phyloP scores from a whole-genome alignment of 345 rosid genomes.

The Cochlearia excelsa region DNA sequence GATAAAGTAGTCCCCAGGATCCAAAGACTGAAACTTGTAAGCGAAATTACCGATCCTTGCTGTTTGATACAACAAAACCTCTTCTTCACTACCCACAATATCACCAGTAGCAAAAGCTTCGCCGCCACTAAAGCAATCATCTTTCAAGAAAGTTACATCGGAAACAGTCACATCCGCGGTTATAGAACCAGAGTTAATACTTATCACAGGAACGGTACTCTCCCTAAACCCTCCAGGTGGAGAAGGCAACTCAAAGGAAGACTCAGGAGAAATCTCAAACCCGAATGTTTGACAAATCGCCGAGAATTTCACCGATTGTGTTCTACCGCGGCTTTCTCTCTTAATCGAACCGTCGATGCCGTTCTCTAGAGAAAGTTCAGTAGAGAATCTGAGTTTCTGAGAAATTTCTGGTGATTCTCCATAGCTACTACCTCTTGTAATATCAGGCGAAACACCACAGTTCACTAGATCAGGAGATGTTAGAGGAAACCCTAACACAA shows the following conservation, averaged over 20 bases:
- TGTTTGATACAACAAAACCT: constrained; percentile 42
- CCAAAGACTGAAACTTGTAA: constrained; percentile 43
- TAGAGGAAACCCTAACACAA: constrained; percentile 59
- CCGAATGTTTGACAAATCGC: constrained; percentile 55
- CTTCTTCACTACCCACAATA: constrained; percentile 35
- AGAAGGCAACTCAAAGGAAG: constrained; percentile 77
- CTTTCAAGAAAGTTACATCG: constrained; percentile 40
- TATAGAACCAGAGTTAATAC: constrained; percentile 48
- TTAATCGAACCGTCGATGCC: constrained; percentile 50
- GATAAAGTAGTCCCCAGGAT: constrained; percentile 48
- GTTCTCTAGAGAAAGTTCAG: constrained; percentile 78
- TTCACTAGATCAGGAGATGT: constrained; percentile 74
- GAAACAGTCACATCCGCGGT: constrained; percentile 31
- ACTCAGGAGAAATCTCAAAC: constrained; percentile 59
- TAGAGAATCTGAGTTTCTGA: constrained; percentile 33
- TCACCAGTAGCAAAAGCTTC: constrained; percentile 40
- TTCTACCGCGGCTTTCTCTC: constrained; percentile 27
- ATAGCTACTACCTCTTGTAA: constrained; percentile 34
- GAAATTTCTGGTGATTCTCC: constrained; percentile 50
- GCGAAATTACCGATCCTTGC: constrained; percentile 51
- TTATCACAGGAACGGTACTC: constrained; percentile 29
- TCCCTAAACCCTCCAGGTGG: constrained; percentile 24
- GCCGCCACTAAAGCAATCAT: constrained; percentile 46
- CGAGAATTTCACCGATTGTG: constrained; percentile 63
- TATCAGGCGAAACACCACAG: constrained; percentile 69